A percentile compares a stretch with the other conserved stretches of the same genome.
Conservation (phyloP, 768 basidiomycete genomes). For the Macrolepiota albuminosa region DNA sequence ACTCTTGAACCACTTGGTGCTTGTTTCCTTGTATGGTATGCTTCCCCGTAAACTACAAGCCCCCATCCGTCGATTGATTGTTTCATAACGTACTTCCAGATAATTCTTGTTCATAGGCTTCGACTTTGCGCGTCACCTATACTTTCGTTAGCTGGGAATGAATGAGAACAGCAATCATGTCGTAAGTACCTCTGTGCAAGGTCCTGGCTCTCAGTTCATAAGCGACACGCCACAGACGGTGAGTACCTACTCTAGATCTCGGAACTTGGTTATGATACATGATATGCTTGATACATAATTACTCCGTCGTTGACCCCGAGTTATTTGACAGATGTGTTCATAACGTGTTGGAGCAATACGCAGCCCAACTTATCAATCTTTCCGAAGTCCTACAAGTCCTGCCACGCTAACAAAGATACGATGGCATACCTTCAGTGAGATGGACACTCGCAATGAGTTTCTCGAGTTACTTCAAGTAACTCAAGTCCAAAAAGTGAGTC, state of each 20-base stretch:
- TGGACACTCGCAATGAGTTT: background rate
- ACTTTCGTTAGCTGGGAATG: background rate
- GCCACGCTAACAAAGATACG: background rate
- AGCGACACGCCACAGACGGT: background rate
- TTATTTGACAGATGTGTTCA: background rate
- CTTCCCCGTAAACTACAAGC: too few species aligned
- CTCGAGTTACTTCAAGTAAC: background rate
- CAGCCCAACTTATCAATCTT: background rate
- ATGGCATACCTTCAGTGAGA: background rate
- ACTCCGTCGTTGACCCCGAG: background rate
- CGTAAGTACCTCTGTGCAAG: too few species aligned
- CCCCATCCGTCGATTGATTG: background rate
- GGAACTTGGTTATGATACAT: too few species aligned
- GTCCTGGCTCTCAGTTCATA: background rate
- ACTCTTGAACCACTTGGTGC: too few species aligned
- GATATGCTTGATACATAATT: too few species aligned
- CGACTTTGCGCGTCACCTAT: background rate
- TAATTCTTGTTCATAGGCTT: background rate
- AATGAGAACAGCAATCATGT: background rate
- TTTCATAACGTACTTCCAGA: background rate
- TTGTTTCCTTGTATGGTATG: too few species aligned
- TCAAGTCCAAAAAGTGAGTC: background rate
- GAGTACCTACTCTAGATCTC: background rate
- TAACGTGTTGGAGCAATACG: too few species aligned
- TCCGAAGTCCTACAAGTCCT: background rate